Base-by-base conservation (phyloP, 2,329 filamentous ascomycete species). In the Pseudogymnoascus sp. region DNA sequence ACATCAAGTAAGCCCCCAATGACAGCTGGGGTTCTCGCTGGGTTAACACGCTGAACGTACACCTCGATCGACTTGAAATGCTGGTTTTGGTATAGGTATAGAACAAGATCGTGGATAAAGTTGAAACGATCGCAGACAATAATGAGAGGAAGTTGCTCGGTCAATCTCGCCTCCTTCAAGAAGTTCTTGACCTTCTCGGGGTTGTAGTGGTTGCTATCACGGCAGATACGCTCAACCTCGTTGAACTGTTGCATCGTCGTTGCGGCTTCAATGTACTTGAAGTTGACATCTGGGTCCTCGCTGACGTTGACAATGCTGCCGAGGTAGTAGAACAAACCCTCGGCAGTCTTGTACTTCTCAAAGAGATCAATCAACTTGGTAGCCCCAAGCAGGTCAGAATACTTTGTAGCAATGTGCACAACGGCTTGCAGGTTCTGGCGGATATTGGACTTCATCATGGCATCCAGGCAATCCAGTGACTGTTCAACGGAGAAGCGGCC, bases 61-160 rank as follows among this genome's bases (percentile, higher is more conserved):
- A 96, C 88, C 79, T 99, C 95, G 68, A 99, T 99, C 1, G 95
- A 96, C 79, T 96, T 92, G 84, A 97, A 99, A 74, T 98, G 93
- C 78, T 99, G 93, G 78, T 96, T 96, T 82, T 98, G 95, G 81
- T 99, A 99, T 7, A 99, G 85, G 78, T 95, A 97, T 22, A 99
- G 84, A 50, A 99, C 91, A 72, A 99, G 78, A 72, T 99, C 95
- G 73, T 99, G 95, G 43, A 98, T 91, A 73, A 99, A 96, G 80
- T 98, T 96, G 84, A 96, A 97, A n/a, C 93, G 91, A 74, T 99
- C 95, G 78, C 96, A 99, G 64, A 99, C 92, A 70, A 98, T 97
- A 78, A 99, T 99, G 62, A 99, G 81, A 46, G 95, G 95, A 46
- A 99, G 83, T 78, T 97, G 93, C 76, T 99, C 95, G 1, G 89